Evolutionary conservation across 1,284 basidiomycete genomes (phyloP).

Genomic region (Moesziomyces antarcticus): DNA sequence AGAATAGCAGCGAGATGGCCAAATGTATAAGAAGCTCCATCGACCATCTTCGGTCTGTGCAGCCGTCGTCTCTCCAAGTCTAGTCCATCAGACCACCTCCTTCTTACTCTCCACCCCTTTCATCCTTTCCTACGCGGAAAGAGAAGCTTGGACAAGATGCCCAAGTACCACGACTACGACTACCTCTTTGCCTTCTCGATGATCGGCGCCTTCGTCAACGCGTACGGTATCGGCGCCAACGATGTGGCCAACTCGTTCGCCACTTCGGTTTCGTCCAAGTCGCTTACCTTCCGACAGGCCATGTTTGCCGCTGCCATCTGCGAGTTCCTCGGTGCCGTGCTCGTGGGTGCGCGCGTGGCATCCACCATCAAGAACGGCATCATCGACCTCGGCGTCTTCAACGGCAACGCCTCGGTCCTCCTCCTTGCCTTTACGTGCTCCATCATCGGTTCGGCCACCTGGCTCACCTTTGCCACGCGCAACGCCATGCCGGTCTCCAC

Average conservation of each 20-base stretch:
- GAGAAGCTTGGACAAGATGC: constrained; percentile 14
- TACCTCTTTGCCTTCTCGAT: constrained; percentile 50
- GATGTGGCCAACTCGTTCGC: constrained; percentile 57
- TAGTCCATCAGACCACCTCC: too few relatives aligned
- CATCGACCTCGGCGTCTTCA: constrained; percentile 39
- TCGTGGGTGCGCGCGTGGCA: constrained; percentile 44
- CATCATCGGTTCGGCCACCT: constrained; percentile 39
- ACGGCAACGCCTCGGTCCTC: constrained; percentile 32
- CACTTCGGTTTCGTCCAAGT: constrained; percentile 49
- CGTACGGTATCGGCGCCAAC: constrained; percentile 52
- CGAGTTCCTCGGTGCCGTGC: constrained; percentile 53
- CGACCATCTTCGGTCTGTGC: too few relatives aligned
- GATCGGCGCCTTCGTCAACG: constrained; percentile 41
- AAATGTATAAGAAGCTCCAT: too few relatives aligned
- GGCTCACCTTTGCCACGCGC: constrained; percentile 47
- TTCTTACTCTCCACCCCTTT: too few relatives aligned
- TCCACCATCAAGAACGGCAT: constrained; percentile 53
- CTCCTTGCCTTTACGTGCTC: constrained; percentile 52
- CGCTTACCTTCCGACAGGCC: constrained; percentile 41
- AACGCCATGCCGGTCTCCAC: constrained; percentile 51
- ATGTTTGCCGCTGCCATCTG: constrained; percentile 38
- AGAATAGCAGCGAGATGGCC: too few relatives aligned
- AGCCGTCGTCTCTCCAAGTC: too few relatives aligned
- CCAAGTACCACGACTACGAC: constrained; percentile 44
- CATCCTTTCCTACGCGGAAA: not conserved